Evolutionary conservation across 129 eudicot species (phyloP).

Genomic region (Flaveria robusta): DNA sequence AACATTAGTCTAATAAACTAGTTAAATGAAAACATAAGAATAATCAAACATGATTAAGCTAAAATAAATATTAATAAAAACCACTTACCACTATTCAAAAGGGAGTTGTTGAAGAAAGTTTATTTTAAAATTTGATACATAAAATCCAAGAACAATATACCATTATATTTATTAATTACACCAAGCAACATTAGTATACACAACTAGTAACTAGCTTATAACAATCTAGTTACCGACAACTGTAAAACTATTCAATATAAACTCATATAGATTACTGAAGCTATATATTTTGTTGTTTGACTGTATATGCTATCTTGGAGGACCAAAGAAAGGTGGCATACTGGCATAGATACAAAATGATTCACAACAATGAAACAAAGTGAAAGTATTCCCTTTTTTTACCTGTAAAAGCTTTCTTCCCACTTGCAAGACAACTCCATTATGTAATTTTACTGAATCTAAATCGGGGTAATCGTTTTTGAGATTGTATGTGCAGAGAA

Average conservation of each 20-base stretch:
- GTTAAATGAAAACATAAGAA: not conserved
- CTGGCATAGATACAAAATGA: not conserved
- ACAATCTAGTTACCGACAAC: not conserved
- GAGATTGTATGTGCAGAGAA: slow-evolving; percentile 46
- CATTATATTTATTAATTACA: too few species aligned
- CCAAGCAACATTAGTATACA: slow-evolving; percentile 1
- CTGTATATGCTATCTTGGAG: not conserved
- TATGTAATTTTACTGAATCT: slow-evolving; percentile 26
- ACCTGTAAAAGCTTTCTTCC: slow-evolving; percentile 76
- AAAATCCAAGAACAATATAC: not conserved
- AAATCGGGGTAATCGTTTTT: slow-evolving; percentile 25
- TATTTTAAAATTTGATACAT: not conserved
- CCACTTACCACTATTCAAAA: not conserved
- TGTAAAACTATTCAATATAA: not conserved
- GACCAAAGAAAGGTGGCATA: not conserved
- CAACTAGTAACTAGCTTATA: not conserved
- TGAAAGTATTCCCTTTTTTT: not conserved
- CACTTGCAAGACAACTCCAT: slow-evolving; percentile 51
- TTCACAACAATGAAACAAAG: not conserved
- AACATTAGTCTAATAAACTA: not conserved
- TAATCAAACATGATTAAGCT: not conserved
- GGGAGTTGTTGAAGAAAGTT: not conserved
- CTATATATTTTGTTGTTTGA: not conserved
- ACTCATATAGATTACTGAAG: not conserved
- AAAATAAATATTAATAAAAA: not conserved